These are phyloP conservation scores for Afroboletus lepidellus DNA, from an alignment of 1,284 basidiomycete genomes.

Conservation along the genomic window DNA sequence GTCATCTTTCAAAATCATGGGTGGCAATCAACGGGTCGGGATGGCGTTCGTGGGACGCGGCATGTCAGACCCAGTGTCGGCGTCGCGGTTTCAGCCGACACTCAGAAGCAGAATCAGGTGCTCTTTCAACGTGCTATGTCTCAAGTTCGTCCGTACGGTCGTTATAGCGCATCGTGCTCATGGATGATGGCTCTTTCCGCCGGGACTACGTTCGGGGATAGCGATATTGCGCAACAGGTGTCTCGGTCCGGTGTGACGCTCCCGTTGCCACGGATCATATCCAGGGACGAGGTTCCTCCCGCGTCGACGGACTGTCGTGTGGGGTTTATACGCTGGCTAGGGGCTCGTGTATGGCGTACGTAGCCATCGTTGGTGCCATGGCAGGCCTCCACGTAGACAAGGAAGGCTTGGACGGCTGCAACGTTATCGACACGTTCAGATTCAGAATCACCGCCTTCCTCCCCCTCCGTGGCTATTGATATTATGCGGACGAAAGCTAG, in stretches of 20 bases:
- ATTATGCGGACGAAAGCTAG: constrained; percentile 1
- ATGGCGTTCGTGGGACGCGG: constrained; percentile 6
- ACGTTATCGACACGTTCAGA: constrained; percentile 5
- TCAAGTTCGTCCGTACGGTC: no score
- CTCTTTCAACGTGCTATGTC: no score
- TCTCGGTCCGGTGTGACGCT: not conserved
- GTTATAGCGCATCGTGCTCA: not conserved
- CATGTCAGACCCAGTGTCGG: not conserved
- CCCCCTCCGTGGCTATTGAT: not conserved
- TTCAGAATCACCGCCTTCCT: constrained; percentile 1
- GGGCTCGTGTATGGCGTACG: not conserved
- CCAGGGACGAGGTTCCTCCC: constrained; percentile 5
- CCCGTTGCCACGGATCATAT: constrained; percentile 19
- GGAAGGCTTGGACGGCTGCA: constrained; percentile 1
- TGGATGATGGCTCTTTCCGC: not conserved
- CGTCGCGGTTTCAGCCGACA: no score
- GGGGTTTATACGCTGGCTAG: not conserved
- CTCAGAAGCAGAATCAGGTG: no score
- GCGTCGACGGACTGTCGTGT: no score
- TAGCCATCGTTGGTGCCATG: not conserved
- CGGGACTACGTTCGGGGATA: not conserved
- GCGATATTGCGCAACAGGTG: constrained; percentile 1
- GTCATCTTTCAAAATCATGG: not conserved
- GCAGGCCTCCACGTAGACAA: constrained; percentile 6
- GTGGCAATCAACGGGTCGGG: constrained; percentile 1